Percentiles rank a stretch among this genome's conserved stretches.
These are phyloP conservation scores for Leptographium wingfieldii DNA, from an alignment of 2,329 filamentous ascomycete species.

Conservation along the genomic window DNA sequence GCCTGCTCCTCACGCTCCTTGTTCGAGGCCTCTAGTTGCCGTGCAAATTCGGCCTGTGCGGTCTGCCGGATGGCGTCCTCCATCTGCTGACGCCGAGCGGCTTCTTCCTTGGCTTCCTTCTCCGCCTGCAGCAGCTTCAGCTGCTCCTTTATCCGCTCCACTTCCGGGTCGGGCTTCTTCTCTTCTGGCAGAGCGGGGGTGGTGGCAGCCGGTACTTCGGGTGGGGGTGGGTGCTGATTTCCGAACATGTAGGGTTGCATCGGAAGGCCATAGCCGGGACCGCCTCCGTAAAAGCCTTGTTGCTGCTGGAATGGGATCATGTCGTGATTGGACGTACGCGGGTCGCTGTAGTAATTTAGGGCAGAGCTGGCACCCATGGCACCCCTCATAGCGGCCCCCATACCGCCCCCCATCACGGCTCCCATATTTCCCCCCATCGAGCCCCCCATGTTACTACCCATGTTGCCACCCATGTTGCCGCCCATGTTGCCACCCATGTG, in stretches of 20 bases:
- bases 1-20: conserved; percentile 31
- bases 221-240: conserved; percentile 28
- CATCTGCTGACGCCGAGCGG: conserved; percentile 28
- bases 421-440: background rate
- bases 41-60: conserved; percentile 13
- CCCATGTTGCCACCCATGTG: too few relatives aligned
- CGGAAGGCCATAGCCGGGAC: conserved; percentile 17
- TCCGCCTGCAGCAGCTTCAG: conserved; percentile 37
- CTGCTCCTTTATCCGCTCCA: conserved; percentile 48
- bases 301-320: conserved; percentile 36
- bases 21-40: conserved; percentile 19
- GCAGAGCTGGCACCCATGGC: conserved; percentile 21
- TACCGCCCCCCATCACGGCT: background rate
- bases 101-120: conserved; percentile 31
- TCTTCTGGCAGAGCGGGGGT: conserved; percentile 25
- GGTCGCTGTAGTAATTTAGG: conserved; percentile 29
- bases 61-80: conserved; percentile 26
- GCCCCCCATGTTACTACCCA: background rate
- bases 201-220: conserved; percentile 25
- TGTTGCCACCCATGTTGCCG: background rate
- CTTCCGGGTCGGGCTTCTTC: conserved; percentile 38
- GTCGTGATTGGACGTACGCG: conserved; percentile 28
- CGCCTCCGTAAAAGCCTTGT: conserved; percentile 19
- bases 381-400: conserved; percentile 12
- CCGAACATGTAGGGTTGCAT: conserved; percentile 28